Evolutionary conservation across 2,329 filamentous ascomycete species (phyloP).

Genomic region (Alternaria ventricosa): DNA sequence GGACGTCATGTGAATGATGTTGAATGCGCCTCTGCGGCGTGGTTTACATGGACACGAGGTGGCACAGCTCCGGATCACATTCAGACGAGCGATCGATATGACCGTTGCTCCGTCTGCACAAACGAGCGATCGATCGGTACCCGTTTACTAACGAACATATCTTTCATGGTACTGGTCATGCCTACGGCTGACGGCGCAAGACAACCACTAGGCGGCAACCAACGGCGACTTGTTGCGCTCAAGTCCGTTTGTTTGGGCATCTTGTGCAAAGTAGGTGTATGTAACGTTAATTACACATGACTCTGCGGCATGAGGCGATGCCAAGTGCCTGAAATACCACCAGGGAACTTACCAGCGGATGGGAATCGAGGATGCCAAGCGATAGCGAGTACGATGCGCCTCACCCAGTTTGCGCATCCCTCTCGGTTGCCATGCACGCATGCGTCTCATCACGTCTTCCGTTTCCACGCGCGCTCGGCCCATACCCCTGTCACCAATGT

Average conservation of each 20-base stretch:
- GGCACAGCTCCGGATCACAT: not conserved
- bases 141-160: not conserved
- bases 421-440: not conserved
- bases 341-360: not conserved
- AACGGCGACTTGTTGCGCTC: not conserved
- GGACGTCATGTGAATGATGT: slow-evolving; percentile 15
- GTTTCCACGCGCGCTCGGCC: not conserved
- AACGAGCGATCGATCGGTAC: not conserved
- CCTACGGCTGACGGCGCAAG: not conserved
- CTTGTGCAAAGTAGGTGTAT: not conserved
- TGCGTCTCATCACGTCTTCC: not conserved
- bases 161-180: not conserved
- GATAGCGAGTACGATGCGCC: not conserved
- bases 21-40: slow-evolving; percentile 6
- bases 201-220: not conserved
- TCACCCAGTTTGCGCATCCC: not conserved
- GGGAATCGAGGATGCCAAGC: not conserved
- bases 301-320: not conserved
- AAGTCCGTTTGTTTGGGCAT: not conserved
- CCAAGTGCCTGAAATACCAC: not conserved
- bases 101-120: not conserved
- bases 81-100: not conserved
- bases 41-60: slow-evolving; percentile 3
- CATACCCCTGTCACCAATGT: not conserved
- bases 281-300: not conserved